Evolutionary conservation across 495 filamentous ascomycete species (phyloP).

Genomic region (Penicillium manginii): DNA sequence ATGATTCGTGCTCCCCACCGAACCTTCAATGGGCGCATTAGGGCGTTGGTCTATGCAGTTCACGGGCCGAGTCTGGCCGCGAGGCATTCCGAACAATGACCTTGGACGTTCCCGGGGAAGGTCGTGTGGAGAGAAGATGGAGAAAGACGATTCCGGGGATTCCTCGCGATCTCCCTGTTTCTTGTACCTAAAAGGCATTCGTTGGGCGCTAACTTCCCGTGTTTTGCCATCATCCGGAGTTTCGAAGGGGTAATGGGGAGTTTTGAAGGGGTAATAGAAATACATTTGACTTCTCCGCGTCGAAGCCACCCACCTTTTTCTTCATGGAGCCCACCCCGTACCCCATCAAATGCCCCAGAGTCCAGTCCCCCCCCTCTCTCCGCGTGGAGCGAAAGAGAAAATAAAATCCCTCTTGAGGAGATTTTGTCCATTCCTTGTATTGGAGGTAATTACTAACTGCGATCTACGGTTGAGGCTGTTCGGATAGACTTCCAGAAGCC

Average conservation of each 20-base stretch:
- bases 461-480: neutral
- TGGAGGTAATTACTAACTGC: too few relatives aligned
- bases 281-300: conserved; percentile 2
- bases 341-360: conserved; percentile 1
- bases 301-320: neutral
- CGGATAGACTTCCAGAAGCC: neutral
- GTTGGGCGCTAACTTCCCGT: conserved; percentile 3
- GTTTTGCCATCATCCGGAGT: neutral
- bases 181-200: conserved; percentile 2
- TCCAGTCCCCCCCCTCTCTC: neutral
- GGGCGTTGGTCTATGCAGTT: neutral
- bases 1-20: conserved; percentile 3
- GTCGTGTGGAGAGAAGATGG: neutral
- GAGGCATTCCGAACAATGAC: neutral
- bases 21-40: neutral
- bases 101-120: neutral
- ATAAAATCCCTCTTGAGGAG: too few relatives aligned
- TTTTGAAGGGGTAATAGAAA: conserved; percentile 8
- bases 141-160: neutral
- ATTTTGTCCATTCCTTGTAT: too few relatives aligned
- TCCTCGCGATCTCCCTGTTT: neutral
- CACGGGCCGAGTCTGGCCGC: neutral
- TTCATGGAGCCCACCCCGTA: neutral
- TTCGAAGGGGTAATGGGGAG: conserved; percentile 7
- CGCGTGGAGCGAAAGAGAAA: neutral